Evolutionary conservation across 257 asterid species (phyloP), one percentile per base, ranked within the genome.

Genomic region (Linaria vulgaris): DNA sequence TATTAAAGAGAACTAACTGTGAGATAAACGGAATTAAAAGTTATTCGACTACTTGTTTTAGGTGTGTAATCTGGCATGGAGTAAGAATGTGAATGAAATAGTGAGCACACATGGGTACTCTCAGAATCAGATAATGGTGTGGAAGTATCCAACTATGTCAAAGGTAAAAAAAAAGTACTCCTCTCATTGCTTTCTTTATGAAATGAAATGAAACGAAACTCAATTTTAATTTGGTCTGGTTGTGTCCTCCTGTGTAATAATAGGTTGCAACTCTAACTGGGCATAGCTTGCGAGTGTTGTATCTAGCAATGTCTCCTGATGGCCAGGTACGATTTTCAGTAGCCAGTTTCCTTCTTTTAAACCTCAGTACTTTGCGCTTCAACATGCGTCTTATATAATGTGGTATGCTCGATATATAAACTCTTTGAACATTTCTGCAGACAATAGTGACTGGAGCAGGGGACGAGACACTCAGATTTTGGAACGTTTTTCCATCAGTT

Each of bases 21-120:
- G 38, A 21, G 34, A 19, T 30, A 9, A 13, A 56, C 4, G 47
- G 14, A 6, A 5, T 23, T 45, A 34, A 25, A 17, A 11, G 9
- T 37, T 16, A 41, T 6, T 49, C 7, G n/a, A 30, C 52, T 5
- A 15, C 10, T 15, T 2, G n/a, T 16, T 11, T 44, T 56, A 91
- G 98, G 96, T 91, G 0, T 91, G 98, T 77, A 94, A 94, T 72
- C 87, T 94, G 58, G 92, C 88, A 0, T 94, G 99, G 99, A 94
- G 97, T 73, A 90, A 81, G 65, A 94, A 94, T 72, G 97, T 94
- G 59, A 90, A 94, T 59, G 99, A 90, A 75, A 72, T 94, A 25
- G 99, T 94, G 6, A 94, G 99, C 88, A 90, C 99, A 20, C 99
- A 94, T 62, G 99, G 99, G 1, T 90, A 90, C 68, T 94, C 99